Conservation (phyloP, 2,329 filamentous ascomycete species). For the Alternaria sp. region DNA sequence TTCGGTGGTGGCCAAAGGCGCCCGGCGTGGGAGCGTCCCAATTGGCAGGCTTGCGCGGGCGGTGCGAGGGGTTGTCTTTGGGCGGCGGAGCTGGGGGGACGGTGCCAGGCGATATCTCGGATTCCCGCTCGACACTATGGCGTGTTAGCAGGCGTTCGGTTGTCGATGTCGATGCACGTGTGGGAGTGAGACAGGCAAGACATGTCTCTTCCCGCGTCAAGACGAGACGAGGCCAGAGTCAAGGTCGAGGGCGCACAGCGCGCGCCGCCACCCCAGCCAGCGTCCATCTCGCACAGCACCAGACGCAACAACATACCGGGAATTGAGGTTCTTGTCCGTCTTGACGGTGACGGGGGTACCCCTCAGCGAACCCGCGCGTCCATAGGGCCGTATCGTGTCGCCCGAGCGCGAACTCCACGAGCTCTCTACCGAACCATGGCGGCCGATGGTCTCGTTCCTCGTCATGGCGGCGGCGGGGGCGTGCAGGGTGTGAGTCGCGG, state of each 20-base stretch:
- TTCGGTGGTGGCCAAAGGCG: constrained; percentile 73
- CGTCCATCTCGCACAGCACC: constrained; percentile 3
- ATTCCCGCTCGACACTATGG: constrained; percentile 53
- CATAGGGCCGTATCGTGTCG: constrained; percentile 64
- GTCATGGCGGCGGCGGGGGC: constrained; percentile 59
- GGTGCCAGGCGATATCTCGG: constrained; percentile 51
- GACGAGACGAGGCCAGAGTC: constrained; percentile 19
- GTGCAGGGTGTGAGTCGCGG: constrained; percentile 17
- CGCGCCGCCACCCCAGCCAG: constrained; percentile 17
- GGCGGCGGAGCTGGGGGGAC: constrained; percentile 45
- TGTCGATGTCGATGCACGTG: constrained; percentile 17
- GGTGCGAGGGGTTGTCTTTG: constrained; percentile 41
- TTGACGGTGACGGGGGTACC: constrained; percentile 57
- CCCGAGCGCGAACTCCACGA: constrained; percentile 71
- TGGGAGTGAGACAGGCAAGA: constrained; percentile 29
- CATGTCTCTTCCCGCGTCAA: constrained; percentile 3
- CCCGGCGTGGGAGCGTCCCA: constrained; percentile 63
- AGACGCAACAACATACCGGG: constrained; percentile 49
- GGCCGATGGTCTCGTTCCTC: constrained; percentile 67
- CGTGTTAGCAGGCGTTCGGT: constrained; percentile 32
- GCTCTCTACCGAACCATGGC: constrained; percentile 71
- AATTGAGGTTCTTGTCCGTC: constrained; percentile 59
- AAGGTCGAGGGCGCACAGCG: constrained; percentile 22
- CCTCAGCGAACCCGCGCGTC: constrained; percentile 41
- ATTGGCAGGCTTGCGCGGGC: constrained; percentile 51